Evolutionary conservation across 495 filamentous ascomycete species (phyloP).

Genomic region (Aspergillus saccharolyticus): DNA sequence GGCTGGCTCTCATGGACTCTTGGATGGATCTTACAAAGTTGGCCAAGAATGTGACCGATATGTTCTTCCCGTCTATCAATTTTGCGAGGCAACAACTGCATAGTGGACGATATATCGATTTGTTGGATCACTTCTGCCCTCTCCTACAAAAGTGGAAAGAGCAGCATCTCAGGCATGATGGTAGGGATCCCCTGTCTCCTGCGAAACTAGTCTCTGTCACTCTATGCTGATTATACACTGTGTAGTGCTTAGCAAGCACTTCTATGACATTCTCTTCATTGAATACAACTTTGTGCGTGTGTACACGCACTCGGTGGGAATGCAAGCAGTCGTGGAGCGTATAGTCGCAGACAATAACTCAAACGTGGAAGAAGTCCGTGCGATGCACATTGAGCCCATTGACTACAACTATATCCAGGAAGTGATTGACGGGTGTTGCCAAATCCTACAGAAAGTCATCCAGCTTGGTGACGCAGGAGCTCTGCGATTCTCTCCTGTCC

Average conservation of each 20-base stretch:
- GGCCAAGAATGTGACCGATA: conserved; percentile 49
- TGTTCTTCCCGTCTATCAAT: conserved; percentile 48
- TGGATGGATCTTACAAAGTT: conserved; percentile 52
- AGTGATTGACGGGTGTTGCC: conserved; percentile 49
- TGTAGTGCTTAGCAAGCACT: conserved; percentile 39
- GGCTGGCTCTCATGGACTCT: conserved; percentile 45
- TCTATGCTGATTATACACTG: not conserved
- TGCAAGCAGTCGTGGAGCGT: conserved; percentile 51
- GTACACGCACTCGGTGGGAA: conserved; percentile 50
- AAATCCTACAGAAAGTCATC: conserved; percentile 44
- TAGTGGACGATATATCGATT: conserved; percentile 48
- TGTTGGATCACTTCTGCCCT: conserved; percentile 50
- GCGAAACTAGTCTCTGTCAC: not conserved
- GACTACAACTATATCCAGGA: conserved; percentile 55
- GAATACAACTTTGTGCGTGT: conserved; percentile 53
- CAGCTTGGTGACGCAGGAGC: conserved; percentile 39
- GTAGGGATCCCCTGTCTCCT: conserved; percentile 37
- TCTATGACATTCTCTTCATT: conserved; percentile 44
- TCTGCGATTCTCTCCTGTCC: conserved; percentile 47
- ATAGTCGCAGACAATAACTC: conserved; percentile 38
- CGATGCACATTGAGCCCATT: conserved; percentile 46
- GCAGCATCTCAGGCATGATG: conserved; percentile 40
- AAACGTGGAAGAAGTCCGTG: conserved; percentile 34
- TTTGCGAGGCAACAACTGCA: conserved; percentile 49
- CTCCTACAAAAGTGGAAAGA: conserved; percentile 48